Base-by-base conservation (phyloP, 352 stramenopile species). In the Thalassiosira exigua region DNA sequence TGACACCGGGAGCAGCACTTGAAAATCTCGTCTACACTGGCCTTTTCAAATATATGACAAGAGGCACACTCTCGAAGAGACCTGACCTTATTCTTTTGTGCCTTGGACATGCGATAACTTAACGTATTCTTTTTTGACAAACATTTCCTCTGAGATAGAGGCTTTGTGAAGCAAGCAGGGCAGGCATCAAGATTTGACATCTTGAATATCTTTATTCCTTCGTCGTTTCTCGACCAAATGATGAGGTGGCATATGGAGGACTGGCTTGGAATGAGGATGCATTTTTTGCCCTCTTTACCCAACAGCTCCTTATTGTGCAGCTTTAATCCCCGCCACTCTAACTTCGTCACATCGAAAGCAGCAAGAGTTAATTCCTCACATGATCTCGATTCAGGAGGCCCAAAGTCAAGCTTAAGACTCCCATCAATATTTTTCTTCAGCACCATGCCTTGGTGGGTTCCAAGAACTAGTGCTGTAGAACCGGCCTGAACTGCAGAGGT, bases 171-270 rank as follows among this genome's bases (percentile, higher is more conserved):
- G 36, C 36, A 46, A 17, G 36, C 36, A 46, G 36, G 36, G 17
- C 7, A 46, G 9, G 36, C 36, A 46, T 46, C 36, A 46, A 46
- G 36, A 46, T 46, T 46, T 46, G 36, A 46, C 17, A 46, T 17
- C 17, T 46, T 46, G 36, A 46, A 46, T 46, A 46, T 46, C 36
- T 46, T 46, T 9, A 46, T 46, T 17, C n/a, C n/a, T n/a, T n/a
- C n/a, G n/a, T 46, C 7, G 17, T 46, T 46, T 17, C 17, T 9
- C 17, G 36, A 46, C 7, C 36, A 46, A 9, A 17, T 9, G 17
- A 46, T 17, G 17, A 46, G 36, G 36, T 46, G 36, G 36, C 36
- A 46, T 17, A 46, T 17, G 17, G 36, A 9, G 17, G 36, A 46
- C 7, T 46, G 36, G 36, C 36, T 46, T 46, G 36, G 36, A 46